Evolutionary conservation across 192 early-diverging fungal species (phyloP), one percentile per base, ranked within the genome.

Genomic region (Glomus cerebriforme): DNA sequence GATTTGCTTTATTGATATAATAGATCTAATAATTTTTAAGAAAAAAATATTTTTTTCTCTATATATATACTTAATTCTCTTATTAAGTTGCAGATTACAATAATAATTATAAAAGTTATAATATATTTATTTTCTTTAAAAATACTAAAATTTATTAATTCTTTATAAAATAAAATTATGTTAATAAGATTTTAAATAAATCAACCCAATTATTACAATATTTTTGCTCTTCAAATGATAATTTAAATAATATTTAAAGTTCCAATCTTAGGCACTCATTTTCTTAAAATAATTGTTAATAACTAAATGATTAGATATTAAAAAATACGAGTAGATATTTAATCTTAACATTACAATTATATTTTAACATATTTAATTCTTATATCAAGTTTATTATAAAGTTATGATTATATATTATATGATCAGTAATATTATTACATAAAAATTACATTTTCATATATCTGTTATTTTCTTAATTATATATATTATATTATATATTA

Each of bases 251-350:
- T 34, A 3, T 65, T 65, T 65, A 26, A 65, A 13, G 0, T 34
- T 65, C 64, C 31, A 65, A 1, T 66, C 64, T 4, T 66, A 32
- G 1, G 64, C 64, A 32, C 31, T 26, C 13, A 32, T 26, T 22
- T 66, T 31, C 17, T 19, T 66, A 35, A 66, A 66, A 34, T 66
- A 66, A 66, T 66, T 10, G 31, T 66, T 66, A 66, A 66, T 2
- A 31, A 35, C 32, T 66, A 66, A 32, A 29, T 66, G 7, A 32
- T 12, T 32, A 19, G 64, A 32, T 19, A 15, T 32, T 3, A 26
- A 31, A 66, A n/a, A 66, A 19, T 19, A 7, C 4, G 0, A 2
- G 64, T 66, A 35, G 17, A 49, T 49, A 17, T 49, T 49, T 49
- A 15, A 49, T 49, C 64, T 66, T 66, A 66, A 66, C 15, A 32